These are phyloP conservation scores for Boletales sp. DNA, from an alignment of 768 basidiomycete genomes.

Conservation along the genomic window DNA sequence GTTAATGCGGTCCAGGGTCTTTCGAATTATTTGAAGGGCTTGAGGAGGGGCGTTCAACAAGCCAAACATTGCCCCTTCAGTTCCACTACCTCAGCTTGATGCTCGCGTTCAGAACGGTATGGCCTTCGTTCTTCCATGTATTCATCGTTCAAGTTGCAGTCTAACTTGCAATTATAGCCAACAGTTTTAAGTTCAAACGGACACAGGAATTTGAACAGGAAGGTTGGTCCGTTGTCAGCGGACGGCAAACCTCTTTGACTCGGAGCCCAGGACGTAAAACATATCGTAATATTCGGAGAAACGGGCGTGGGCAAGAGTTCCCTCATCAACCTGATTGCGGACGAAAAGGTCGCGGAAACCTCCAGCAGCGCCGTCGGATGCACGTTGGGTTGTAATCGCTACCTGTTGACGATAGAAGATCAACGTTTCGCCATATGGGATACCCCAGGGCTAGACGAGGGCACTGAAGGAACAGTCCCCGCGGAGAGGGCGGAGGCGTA, in stretches of 20 bases:
- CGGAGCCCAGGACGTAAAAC: slow-evolving; percentile 8
- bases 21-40: slow-evolving; percentile 4
- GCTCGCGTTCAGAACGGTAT: slow-evolving; percentile 5
- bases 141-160: neutral
- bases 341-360: slow-evolving; percentile 5
- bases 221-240: slow-evolving; percentile 5
- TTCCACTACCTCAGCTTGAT: neutral
- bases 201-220: neutral
- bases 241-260: neutral
- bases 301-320: slow-evolving; percentile 24
- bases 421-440: slow-evolving; percentile 21
- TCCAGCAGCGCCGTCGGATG: slow-evolving; percentile 23
- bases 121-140: neutral
- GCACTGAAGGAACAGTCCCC: slow-evolving; percentile 17
- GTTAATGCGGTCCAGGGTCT: slow-evolving; percentile 9
- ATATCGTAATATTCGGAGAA: slow-evolving; percentile 20
- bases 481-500: slow-evolving; percentile 23
- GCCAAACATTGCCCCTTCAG: neutral
- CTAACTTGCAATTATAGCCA: slow-evolving; percentile 8
- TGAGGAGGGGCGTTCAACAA: neutral
- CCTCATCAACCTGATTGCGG: slow-evolving; percentile 20
- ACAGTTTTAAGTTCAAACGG: neutral
- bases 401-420: slow-evolving; percentile 7
- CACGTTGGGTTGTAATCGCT: slow-evolving; percentile 7
- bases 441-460: slow-evolving; percentile 25